These are phyloP conservation scores for Allomyces javanicus DNA, from an alignment of 192 early-diverging fungal species.

Conservation along the genomic window DNA sequence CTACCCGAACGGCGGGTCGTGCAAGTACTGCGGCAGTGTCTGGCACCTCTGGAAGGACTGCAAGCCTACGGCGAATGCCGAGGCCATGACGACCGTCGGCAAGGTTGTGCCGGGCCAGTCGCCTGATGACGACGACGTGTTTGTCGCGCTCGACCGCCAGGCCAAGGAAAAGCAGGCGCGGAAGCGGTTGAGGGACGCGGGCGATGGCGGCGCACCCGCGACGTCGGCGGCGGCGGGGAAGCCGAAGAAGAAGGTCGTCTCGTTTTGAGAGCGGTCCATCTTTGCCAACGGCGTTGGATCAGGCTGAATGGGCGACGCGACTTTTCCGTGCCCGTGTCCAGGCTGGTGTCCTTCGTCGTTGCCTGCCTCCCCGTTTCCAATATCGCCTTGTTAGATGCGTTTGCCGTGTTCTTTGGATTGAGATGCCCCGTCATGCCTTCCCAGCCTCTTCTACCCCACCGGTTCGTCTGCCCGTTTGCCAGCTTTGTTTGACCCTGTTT, in stretches of 20 bases:
- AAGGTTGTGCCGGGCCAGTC: constrained; percentile 64
- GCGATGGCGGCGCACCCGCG: constrained; percentile 6
- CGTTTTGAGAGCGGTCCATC: constrained; percentile 11
- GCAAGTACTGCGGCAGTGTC: constrained; percentile 72
- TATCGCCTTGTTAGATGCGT: neutral
- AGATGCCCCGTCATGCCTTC: neutral
- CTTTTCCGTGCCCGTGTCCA: too few relatives aligned
- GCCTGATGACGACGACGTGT: constrained; percentile 86
- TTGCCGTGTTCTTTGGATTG: neutral
- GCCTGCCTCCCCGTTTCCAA: too few relatives aligned
- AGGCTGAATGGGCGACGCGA: too few relatives aligned
- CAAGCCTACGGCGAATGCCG: constrained; percentile 39
- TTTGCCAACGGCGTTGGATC: neutral
- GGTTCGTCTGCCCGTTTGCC: neutral
- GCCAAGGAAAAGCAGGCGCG: constrained; percentile 25
- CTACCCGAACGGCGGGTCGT: constrained; percentile 78
- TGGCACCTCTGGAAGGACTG: constrained; percentile 71
- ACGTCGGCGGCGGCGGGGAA: constrained; percentile 5
- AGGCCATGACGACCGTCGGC: constrained; percentile 38
- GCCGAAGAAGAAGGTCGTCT: constrained; percentile 15
- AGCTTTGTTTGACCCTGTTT: neutral
- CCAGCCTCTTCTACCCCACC: too few relatives aligned
- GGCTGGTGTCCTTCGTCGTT: too few relatives aligned
- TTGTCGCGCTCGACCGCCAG: constrained; percentile 41
- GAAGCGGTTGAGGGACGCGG: constrained; percentile 1